Evolutionary conservation across 495 filamentous ascomycete genomes (phyloP).

Genomic region (Pseudevernia furfuracea): DNA sequence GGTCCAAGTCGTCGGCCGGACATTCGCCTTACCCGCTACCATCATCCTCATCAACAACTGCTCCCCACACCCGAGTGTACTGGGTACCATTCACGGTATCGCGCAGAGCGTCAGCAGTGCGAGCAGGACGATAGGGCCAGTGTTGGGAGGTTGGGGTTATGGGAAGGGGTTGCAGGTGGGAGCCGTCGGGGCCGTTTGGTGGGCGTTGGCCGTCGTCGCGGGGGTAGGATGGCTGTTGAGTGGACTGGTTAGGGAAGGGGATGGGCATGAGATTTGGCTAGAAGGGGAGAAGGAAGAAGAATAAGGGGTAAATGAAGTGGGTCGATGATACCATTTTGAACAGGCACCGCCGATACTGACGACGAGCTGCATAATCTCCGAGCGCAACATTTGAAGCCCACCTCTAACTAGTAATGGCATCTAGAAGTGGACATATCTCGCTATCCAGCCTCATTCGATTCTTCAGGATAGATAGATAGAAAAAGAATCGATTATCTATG

Average conservation of each 20-base stretch:
- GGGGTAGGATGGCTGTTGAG: constrained; percentile 53
- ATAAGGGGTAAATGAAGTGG: not conserved
- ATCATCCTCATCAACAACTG: constrained; percentile 80
- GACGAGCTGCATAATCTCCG: not conserved
- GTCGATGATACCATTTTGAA: not conserved
- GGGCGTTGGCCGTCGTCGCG: constrained; percentile 59
- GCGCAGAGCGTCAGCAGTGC: constrained; percentile 65
- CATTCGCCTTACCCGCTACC: constrained; percentile 69
- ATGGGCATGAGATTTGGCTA: constrained; percentile 61
- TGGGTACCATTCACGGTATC: constrained; percentile 77
- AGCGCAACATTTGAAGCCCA: not conserved
- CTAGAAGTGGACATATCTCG: not conserved
- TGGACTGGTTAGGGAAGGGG: constrained; percentile 63
- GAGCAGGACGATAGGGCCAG: constrained; percentile 67
- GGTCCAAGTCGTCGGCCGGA: constrained; percentile 70
- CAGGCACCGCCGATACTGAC: no score
- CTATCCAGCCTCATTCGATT: not conserved
- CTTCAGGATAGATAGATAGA: not conserved
- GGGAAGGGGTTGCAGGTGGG: constrained; percentile 62
- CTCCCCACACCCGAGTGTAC: constrained; percentile 69
- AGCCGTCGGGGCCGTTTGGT: constrained; percentile 70
- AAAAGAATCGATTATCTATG: not conserved
- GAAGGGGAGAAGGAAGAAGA: constrained; percentile 54
- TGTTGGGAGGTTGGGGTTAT: constrained; percentile 63
- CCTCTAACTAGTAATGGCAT: not conserved